Evolutionary conservation across 139 green algal genomes (phyloP).

Genomic region (Closterium sp.): DNA sequence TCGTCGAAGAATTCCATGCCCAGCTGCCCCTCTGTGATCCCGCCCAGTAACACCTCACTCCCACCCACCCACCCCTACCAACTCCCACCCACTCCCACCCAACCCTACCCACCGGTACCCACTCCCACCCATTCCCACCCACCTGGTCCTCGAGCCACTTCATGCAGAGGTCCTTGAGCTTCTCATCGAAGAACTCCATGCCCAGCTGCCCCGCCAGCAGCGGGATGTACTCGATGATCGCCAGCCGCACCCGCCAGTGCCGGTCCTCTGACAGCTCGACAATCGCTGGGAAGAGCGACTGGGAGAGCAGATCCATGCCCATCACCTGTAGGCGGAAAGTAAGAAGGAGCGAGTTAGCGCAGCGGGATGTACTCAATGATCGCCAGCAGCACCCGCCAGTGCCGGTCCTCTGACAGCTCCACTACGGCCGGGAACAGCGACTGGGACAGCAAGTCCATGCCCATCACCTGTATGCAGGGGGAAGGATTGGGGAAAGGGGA

Average conservation of each 20-base stretch:
- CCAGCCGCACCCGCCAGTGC: constrained; percentile 96
- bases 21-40: background rate
- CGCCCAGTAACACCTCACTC: too few relatives aligned
- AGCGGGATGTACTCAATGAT: constrained; percentile 98
- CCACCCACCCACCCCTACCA: too few relatives aligned
- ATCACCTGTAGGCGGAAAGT: constrained; percentile 70
- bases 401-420: constrained; percentile 93
- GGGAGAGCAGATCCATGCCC: constrained; percentile 86
- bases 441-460: constrained; percentile 88
- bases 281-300: constrained; percentile 93
- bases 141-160: constrained; percentile 89
- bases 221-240: constrained; percentile 97
- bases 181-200: constrained; percentile 67
- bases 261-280: constrained; percentile 95
- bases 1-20: constrained; percentile 59
- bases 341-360: too few relatives aligned
- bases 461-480: too few relatives aligned
- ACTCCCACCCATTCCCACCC: too few relatives aligned
- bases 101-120: too few relatives aligned
- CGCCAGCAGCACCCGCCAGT: constrained; percentile 98
- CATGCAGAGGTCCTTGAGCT: constrained; percentile 93
- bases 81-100: background rate
- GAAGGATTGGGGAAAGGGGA: background rate
- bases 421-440: constrained; percentile 93
- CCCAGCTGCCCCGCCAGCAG: constrained; percentile 91